Percentiles rank a stretch among this genome's conserved stretches.
These are phyloP conservation scores for Thelephora ganbajun DNA, from an alignment of 768 basidiomycete species.

Conservation along the genomic window DNA sequence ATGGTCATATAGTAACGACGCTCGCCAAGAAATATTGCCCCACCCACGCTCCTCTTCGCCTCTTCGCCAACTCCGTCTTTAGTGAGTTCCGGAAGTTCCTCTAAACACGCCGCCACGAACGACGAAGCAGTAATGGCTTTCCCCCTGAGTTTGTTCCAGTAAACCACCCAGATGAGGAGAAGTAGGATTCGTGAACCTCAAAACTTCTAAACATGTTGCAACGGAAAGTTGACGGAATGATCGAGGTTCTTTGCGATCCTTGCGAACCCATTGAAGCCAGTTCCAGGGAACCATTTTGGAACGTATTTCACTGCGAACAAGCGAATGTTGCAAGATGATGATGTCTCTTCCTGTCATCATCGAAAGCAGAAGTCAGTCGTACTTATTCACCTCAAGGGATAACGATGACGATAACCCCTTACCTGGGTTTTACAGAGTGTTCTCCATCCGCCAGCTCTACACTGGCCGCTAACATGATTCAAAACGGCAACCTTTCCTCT, in stretches of 20 bases:
- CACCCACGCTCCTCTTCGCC: conserved; percentile 11
- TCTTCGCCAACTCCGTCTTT: conserved; percentile 12
- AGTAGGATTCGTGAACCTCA: conserved; percentile 18
- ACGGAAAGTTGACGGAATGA: conserved; percentile 5
- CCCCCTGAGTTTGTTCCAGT: not conserved
- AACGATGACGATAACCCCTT: too few relatives aligned
- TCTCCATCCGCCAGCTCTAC: too few relatives aligned
- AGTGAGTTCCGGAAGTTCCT: conserved; percentile 9
- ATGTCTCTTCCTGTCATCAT: too few relatives aligned
- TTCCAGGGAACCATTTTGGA: conserved; percentile 12
- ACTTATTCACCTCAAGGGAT: too few relatives aligned
- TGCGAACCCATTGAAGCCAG: conserved; percentile 9
- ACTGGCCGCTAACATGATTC: too few relatives aligned
- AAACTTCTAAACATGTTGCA: conserved; percentile 8
- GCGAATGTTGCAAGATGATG: too few relatives aligned
- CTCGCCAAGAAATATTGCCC: not conserved
- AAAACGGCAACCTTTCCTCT: too few relatives aligned
- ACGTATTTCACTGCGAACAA: conserved; percentile 6
- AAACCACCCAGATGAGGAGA: not conserved
- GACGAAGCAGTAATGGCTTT: not conserved
- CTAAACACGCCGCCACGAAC: conserved; percentile 31
- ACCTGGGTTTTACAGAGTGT: too few relatives aligned
- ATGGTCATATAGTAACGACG: not conserved
- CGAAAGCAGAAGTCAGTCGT: too few relatives aligned
- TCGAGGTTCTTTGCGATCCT: conserved; percentile 4